A percentile compares a stretch with the other conserved stretches of the same genome.
Evolutionary conservation across 2,329 filamentous ascomycete genomes (phyloP).

Genomic region (Monosporascus sp.): DNA sequence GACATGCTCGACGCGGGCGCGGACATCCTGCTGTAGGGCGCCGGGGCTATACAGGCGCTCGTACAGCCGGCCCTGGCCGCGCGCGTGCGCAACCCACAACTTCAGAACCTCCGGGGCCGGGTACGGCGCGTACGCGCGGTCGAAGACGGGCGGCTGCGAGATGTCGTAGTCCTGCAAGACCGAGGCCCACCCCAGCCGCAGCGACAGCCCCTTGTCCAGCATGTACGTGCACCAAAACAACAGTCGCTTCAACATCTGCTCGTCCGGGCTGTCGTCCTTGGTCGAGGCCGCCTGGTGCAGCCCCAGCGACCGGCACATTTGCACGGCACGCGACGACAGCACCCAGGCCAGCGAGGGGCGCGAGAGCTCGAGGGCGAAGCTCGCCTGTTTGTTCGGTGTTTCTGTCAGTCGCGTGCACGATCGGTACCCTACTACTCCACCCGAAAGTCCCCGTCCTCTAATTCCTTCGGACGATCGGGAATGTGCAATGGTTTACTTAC

Average conservation of each 20-base stretch:
- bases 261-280: constrained; percentile 19
- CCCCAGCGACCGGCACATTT: constrained; percentile 29
- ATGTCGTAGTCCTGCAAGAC: constrained; percentile 56
- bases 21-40: constrained; percentile 30
- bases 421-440: no score
- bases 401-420: background rate
- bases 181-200: constrained; percentile 49
- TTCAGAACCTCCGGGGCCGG: constrained; percentile 34
- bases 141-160: constrained; percentile 29
- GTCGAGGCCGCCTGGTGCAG: constrained; percentile 26
- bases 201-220: constrained; percentile 49
- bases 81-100: constrained; percentile 47
- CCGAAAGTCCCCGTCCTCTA: no score
- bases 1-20: constrained; percentile 29
- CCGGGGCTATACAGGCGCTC: constrained; percentile 47
- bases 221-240: constrained; percentile 57
- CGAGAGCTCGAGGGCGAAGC: constrained; percentile 25
- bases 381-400: constrained; percentile 5
- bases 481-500: constrained; percentile 25
- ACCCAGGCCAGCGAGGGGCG: constrained; percentile 27
- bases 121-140: constrained; percentile 27
- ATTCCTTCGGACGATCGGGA: no score
- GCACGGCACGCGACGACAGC: constrained; percentile 23
- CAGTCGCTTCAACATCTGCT: constrained; percentile 28
- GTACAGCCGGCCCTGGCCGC: constrained; percentile 52